Evolutionary conservation across 345 rosid genomes (phyloP).

Genomic region (Hevea brasiliensis): DNA sequence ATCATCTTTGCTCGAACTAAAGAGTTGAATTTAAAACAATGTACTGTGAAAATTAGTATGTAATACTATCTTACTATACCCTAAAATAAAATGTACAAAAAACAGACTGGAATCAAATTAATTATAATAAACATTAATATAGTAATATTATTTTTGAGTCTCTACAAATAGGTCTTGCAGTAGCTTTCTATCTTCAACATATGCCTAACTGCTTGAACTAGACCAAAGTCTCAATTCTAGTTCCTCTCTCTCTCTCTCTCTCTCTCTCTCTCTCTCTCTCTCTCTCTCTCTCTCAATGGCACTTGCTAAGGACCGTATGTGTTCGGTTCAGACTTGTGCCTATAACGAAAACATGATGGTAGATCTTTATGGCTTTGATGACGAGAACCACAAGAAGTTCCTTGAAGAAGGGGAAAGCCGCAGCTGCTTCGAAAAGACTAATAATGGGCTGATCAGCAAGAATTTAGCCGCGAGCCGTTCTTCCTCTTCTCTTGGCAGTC

Average conservation of each 20-base stretch:
- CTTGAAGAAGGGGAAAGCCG: constrained; percentile 28
- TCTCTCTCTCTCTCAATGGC: constrained; percentile 41
- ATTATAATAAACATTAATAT: neutral
- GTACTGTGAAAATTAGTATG: too few relatives aligned
- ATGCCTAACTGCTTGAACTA: constrained; percentile 13
- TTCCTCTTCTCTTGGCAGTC: constrained; percentile 40
- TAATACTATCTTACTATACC: neutral
- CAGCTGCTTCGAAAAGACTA: neutral
- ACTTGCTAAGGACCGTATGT: constrained; percentile 36
- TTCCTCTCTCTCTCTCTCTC: constrained; percentile 6
- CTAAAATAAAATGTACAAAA: too few relatives aligned
- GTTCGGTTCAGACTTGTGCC: constrained; percentile 29
- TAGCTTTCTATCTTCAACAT: constrained; percentile 8
- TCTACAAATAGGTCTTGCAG: constrained; percentile 22
- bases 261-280: neutral
- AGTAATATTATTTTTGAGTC: constrained; percentile 1
- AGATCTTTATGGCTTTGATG: constrained; percentile 26
- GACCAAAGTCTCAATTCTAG: neutral
- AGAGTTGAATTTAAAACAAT: too few relatives aligned
- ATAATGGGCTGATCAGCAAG: constrained; percentile 12
- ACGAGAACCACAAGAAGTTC: constrained; percentile 6
- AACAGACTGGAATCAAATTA: too few relatives aligned
- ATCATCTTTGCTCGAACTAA: too few relatives aligned
- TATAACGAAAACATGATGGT: constrained; percentile 18
- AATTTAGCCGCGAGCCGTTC: constrained; percentile 25